Evolutionary conservation across 164 flowering plant species (phyloP).

Genomic region (Buxus sempervirens): DNA sequence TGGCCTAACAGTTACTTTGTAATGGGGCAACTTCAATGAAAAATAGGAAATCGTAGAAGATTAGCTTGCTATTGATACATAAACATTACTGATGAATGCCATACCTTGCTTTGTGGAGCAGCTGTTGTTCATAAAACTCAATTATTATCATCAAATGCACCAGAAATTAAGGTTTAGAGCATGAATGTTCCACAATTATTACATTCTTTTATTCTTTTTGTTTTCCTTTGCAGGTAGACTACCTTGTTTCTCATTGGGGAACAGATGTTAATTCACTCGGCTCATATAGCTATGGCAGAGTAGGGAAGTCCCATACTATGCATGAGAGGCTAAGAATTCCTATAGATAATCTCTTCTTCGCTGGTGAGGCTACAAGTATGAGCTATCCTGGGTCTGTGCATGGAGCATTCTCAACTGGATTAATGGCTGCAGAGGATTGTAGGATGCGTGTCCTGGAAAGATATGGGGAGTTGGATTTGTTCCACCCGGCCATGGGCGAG

Average conservation of each 20-base stretch:
- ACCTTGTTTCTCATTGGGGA: constrained; percentile 94
- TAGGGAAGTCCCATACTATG: constrained; percentile 84
- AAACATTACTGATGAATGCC: too few species aligned
- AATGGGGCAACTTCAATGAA: too few species aligned
- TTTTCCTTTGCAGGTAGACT: constrained; percentile 56
- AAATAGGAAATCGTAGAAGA: too few species aligned
- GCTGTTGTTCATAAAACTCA: too few species aligned
- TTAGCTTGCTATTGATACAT: too few species aligned
- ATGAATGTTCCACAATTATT: too few species aligned
- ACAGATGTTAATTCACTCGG: constrained; percentile 76
- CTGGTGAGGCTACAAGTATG: constrained; percentile 87
- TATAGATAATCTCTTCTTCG: constrained; percentile 90
- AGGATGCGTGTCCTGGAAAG: constrained; percentile 84
- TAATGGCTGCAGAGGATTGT: constrained; percentile 96
- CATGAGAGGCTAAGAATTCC: constrained; percentile 83
- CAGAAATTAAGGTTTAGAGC: too few species aligned
- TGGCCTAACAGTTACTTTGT: too few species aligned
- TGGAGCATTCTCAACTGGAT: constrained; percentile 89
- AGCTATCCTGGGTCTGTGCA: constrained; percentile 86
- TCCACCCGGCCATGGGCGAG: constrained; percentile 69
- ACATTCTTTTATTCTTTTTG: neutral
- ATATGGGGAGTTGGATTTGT: constrained; percentile 63
- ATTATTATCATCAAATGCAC: too few species aligned
- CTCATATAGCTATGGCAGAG: constrained; percentile 81
- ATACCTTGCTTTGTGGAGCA: too few species aligned